These are phyloP conservation scores for Skeletonema marinoi DNA, from an alignment of 108 stramenopile species.

Conservation along the genomic window DNA sequence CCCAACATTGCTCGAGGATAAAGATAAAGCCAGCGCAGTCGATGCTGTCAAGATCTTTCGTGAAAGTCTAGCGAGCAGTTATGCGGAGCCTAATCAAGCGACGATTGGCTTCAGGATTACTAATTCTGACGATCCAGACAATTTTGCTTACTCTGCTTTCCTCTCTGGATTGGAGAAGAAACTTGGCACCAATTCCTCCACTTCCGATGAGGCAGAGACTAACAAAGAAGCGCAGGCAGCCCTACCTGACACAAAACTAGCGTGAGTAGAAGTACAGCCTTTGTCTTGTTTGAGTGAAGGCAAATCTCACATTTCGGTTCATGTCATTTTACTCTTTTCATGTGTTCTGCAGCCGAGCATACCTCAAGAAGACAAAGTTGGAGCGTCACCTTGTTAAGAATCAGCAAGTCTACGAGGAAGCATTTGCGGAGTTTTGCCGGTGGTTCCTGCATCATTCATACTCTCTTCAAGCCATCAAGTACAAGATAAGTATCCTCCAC, in stretches of 20 bases:
- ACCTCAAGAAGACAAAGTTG: not conserved
- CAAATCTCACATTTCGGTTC: not conserved
- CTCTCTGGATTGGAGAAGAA: not conserved
- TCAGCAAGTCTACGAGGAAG: conserved; percentile 1
- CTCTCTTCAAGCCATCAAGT: not conserved
- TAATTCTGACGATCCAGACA: not conserved
- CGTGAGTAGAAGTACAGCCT: not conserved
- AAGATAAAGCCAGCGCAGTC: not conserved
- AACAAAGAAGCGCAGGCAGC: not conserved
- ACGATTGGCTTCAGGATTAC: not conserved
- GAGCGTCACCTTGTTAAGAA: not conserved
- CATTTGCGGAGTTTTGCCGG: not conserved
- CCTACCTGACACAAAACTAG: conserved; percentile 1
- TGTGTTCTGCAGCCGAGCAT: not conserved
- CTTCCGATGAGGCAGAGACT: not conserved
- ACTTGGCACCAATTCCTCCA: not conserved
- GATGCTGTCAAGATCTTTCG: not conserved
- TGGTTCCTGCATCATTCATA: not conserved
- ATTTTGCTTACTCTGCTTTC: not conserved
- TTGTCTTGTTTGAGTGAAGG: not conserved
- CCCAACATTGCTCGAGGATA: not conserved
- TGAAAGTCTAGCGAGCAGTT: not conserved
- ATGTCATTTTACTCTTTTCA: not conserved
- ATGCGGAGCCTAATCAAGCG: not conserved
- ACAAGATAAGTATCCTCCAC: not conserved